Evolutionary conservation across 257 asterid species (phyloP).

Genomic region (Penstemon eatonii): DNA sequence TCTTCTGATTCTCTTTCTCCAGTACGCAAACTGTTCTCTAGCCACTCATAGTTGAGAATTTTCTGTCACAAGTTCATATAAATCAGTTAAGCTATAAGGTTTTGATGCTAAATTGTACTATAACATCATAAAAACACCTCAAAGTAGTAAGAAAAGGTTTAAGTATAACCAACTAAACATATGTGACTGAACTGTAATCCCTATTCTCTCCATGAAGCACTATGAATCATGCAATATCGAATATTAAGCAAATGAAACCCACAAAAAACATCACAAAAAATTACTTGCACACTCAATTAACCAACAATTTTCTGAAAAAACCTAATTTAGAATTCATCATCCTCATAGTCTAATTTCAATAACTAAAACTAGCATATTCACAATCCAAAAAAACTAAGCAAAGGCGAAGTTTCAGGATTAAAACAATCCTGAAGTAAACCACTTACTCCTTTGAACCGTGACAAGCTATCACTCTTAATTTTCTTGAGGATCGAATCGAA

Average conservation of each 20-base stretch:
- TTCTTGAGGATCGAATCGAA: conserved; percentile 43
- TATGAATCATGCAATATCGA: neutral
- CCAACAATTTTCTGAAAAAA: neutral
- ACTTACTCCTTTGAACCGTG: conserved; percentile 64
- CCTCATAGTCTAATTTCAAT: neutral
- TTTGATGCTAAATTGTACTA: conserved; percentile 11
- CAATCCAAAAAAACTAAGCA: conserved; percentile 4
- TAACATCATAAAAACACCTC: neutral
- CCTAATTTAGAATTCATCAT: neutral
- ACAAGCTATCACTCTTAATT: conserved; percentile 45
- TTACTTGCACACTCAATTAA: neutral
- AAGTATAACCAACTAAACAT: conserved; percentile 1
- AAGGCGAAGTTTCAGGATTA: neutral
- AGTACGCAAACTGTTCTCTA: conserved; percentile 74
- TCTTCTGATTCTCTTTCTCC: conserved; percentile 75
- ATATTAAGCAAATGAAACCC: neutral
- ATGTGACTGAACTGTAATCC: conserved; percentile 6
- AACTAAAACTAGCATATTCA: conserved; percentile 1
- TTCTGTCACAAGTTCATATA: conserved; percentile 45
- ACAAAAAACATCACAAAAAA: neutral
- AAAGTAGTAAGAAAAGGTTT: conserved; percentile 13
- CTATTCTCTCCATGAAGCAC: neutral
- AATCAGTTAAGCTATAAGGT: conserved; percentile 8
- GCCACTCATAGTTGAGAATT: conserved; percentile 74
- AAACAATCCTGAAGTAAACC: neutral